Conservation (phyloP, 257 asterid genomes). For the Ehretia macrophylla region DNA sequence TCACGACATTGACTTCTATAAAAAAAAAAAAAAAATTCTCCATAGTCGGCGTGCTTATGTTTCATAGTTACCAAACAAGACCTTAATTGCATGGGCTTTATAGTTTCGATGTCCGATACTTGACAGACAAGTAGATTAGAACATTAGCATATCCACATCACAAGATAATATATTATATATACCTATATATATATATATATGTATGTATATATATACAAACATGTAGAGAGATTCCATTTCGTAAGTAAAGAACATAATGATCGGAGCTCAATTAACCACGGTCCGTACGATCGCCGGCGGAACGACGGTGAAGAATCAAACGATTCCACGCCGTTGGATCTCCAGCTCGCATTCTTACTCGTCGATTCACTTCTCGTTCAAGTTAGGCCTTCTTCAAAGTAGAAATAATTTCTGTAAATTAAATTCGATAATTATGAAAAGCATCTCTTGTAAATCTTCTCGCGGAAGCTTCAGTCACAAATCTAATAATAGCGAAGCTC, state of each 20-base stretch:
- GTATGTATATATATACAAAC: background rate
- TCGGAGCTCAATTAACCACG: constrained; percentile 18
- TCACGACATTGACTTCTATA: too few relatives aligned
- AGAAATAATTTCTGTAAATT: background rate
- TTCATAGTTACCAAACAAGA: background rate
- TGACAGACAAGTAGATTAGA: too few relatives aligned
- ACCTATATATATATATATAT: background rate
- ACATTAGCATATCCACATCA: too few relatives aligned
- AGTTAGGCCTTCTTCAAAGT: background rate
- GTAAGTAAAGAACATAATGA: constrained; percentile 8
- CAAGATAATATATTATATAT: background rate
- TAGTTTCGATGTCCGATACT: too few relatives aligned
- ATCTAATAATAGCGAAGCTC: constrained; percentile 15
- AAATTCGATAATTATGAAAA: constrained; percentile 3
- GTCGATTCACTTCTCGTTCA: constrained; percentile 14
- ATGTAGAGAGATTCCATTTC: background rate
- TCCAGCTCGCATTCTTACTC: constrained; percentile 23
- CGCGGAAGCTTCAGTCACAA: constrained; percentile 22
- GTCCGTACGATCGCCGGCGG: constrained; percentile 14
- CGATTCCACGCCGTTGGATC: constrained; percentile 9
- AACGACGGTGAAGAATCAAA: constrained; percentile 13
- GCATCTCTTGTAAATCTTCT: constrained; percentile 21
- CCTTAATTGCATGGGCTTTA: background rate
- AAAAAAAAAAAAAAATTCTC: too few relatives aligned
- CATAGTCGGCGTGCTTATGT: too few relatives aligned